Evolutionary conservation across 345 rosid species (phyloP).

Genomic region (Aquilaria sinensis): DNA sequence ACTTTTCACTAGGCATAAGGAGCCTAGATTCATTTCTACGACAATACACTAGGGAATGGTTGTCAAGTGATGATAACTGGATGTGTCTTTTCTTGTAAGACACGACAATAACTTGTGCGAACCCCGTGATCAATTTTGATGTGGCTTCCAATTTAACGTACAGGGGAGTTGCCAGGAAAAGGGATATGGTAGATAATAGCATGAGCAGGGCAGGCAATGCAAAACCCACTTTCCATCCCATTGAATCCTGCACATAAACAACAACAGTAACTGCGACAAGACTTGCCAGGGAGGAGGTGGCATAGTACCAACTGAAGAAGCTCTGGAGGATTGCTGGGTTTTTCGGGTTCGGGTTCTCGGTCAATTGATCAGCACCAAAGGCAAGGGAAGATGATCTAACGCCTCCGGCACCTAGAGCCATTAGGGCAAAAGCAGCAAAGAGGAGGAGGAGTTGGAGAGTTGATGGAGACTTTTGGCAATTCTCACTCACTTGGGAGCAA

Average conservation of each 20-base stretch:
- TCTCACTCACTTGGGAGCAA: slow-evolving; percentile 19
- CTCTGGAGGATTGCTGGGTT: slow-evolving; percentile 23
- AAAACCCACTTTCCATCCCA: slow-evolving; percentile 60
- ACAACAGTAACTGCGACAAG: slow-evolving; percentile 31
- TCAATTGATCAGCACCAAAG: slow-evolving; percentile 58
- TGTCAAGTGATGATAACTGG: slow-evolving; percentile 13
- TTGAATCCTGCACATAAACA: slow-evolving; percentile 41
- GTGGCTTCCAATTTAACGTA: slow-evolving; percentile 32
- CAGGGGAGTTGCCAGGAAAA: slow-evolving; percentile 36
- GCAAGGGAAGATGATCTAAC: slow-evolving; percentile 48
- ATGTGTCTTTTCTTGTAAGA: slow-evolving; percentile 26
- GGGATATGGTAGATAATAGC: slow-evolving; percentile 32
- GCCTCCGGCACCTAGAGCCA: slow-evolving; percentile 57
- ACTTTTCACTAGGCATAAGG: slow-evolving; percentile 28
- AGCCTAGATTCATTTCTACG: slow-evolving; percentile 13
- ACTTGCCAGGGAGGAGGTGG: slow-evolving; percentile 17
- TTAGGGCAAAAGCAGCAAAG: slow-evolving; percentile 31
- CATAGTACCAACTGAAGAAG: slow-evolving; percentile 50
- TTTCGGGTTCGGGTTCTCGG: neutral
- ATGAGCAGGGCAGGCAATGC: slow-evolving; percentile 36
- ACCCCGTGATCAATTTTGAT: slow-evolving; percentile 31
- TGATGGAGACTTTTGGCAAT: slow-evolving; percentile 20
- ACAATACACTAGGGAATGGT: slow-evolving; percentile 8
- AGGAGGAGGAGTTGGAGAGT: slow-evolving; percentile 23
- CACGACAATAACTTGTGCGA: slow-evolving; percentile 39